Evolutionary conservation across 2,329 filamentous ascomycete genomes (phyloP), one percentile per base, ranked within the genome.

Genomic region (Aspergillus aculeatinus): DNA sequence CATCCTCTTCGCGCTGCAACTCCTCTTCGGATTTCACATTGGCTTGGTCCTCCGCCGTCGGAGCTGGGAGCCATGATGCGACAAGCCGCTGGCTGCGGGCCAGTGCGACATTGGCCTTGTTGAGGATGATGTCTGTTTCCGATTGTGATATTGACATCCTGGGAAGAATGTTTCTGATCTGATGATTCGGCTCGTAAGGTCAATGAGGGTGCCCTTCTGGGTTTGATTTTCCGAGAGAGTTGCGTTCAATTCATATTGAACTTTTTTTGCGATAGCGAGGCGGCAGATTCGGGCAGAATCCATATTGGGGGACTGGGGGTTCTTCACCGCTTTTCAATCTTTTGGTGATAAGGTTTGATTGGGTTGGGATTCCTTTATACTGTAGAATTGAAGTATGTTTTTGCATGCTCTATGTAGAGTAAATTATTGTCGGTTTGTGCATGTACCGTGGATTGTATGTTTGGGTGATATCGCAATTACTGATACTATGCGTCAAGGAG

Each of bases 21-120:
- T 83, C 77, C 58, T 79, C 74, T 39, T 78, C 72, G 21, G 79
- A 72, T 64, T 79, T 80, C 56, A 70, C 66, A 60, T 74, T 69
- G 55, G 71, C 65, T 52, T 70, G 64, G 51, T 79, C 76, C 23
- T 76, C 71, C n/a, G 71, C 59, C 5, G 77, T 70, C 59, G 74
- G 76, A n/a, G 81, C 72, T 12, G 82, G 82, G 31, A 87, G 79
- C 82, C 83, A 83, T 64, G 84, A 85, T 54, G 82, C 78, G 60
- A 87, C 75, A 19, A 85, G 74, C 35, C 79, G 79, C 64, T 85
- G 82, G 54, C 79, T 81, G 57, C 81, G 81, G 6, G 84, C 82
- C 10, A 85, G 73, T 3, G 79, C 79, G 51, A 87, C 78, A 62
- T 80, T 83, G 33, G 82, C 76, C 56, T 78, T 77, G 66, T 85